A percentile compares a stretch with the other conserved stretches of the same genome.
Evolutionary conservation across 768 basidiomycete species (phyloP).

Genomic region (Collybia nuda): DNA sequence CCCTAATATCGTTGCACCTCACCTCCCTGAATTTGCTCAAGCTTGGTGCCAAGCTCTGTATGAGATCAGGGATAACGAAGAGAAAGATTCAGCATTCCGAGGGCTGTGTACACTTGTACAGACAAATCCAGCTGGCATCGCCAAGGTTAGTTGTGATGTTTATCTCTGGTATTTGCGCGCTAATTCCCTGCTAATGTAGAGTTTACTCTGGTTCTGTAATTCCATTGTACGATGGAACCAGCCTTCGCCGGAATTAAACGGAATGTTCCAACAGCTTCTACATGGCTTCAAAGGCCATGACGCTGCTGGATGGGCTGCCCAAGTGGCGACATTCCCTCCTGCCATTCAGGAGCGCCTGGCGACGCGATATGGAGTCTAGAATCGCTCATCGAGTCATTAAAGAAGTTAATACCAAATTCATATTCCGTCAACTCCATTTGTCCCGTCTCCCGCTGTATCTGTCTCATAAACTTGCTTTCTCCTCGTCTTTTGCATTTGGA

Average conservation of each 20-base stretch:
- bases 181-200: conserved; percentile 43
- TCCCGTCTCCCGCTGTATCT: conserved; percentile 9
- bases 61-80: conserved; percentile 98
- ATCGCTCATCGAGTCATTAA: neutral
- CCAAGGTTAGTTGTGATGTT: conserved; percentile 62
- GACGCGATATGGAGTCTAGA: conserved; percentile 83
- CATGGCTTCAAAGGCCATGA: conserved; percentile 90
- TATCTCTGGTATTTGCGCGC: neutral
- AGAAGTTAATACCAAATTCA: conserved; percentile 2
- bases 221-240: conserved; percentile 94
- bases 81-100: conserved; percentile 98
- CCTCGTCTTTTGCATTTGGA: conserved; percentile 50
- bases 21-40: conserved; percentile 87
- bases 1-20: conserved; percentile 84
- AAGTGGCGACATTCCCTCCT: conserved; percentile 82
- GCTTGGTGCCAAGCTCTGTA: conserved; percentile 97
- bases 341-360: conserved; percentile 86
- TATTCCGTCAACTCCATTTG: conserved; percentile 1
- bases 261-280: conserved; percentile 91
- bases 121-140: conserved; percentile 89
- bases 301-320: conserved; percentile 80
- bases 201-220: conserved; percentile 96
- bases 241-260: conserved; percentile 88
- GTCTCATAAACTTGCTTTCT: conserved; percentile 21
- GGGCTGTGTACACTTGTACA: conserved; percentile 96